phyloP scores from a whole-genome alignment of 768 basidiomycete genomes.

The Dioszegia crocea region DNA sequence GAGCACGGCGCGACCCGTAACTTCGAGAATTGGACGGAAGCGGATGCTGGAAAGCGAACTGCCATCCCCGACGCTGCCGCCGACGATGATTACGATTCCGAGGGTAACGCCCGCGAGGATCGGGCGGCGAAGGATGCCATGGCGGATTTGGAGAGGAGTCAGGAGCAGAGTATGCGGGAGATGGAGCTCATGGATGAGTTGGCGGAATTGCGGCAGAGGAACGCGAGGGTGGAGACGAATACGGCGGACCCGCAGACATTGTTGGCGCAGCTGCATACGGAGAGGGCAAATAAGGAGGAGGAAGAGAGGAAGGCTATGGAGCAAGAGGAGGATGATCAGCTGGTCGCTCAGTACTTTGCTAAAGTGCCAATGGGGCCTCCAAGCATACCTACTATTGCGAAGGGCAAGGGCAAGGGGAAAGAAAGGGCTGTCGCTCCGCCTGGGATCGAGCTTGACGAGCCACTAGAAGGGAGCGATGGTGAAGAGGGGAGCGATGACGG shows the following conservation, averaged over 20 bases:
- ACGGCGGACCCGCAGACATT: slow-evolving; percentile 65
- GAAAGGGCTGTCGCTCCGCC: slow-evolving; percentile 28
- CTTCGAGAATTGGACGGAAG: slow-evolving; percentile 95
- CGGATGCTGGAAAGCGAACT: slow-evolving; percentile 47
- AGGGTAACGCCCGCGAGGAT: slow-evolving; percentile 54
- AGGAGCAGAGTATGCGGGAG: slow-evolving; percentile 86
- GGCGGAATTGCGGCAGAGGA: slow-evolving; percentile 66
- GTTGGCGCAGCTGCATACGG: slow-evolving; percentile 46
- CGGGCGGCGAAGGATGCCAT: slow-evolving; percentile 85
- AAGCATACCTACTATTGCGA: neutral
- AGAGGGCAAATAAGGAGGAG: slow-evolving; percentile 65
- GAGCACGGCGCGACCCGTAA: slow-evolving; percentile 97
- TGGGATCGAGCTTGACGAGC: slow-evolving; percentile 9
- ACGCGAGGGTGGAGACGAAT: slow-evolving; percentile 69
- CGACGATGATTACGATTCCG: slow-evolving; percentile 48
- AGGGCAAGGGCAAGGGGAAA: slow-evolving; percentile 48
- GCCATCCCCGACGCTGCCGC: slow-evolving; percentile 47
- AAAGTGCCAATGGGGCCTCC: slow-evolving; percentile 55
- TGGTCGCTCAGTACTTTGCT: slow-evolving; percentile 82
- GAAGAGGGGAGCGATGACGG: slow-evolving; percentile 9
- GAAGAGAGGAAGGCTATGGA: slow-evolving; percentile 60
- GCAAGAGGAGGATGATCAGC: slow-evolving; percentile 87
- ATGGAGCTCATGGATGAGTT: slow-evolving; percentile 97
- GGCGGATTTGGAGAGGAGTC: slow-evolving; percentile 91
- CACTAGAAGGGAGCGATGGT: slow-evolving; percentile 2